Percentiles rank a stretch among this genome's conserved stretches.
phyloP scores from a whole-genome alignment of 352 stramenopile species.

The Pythium volutum region DNA sequence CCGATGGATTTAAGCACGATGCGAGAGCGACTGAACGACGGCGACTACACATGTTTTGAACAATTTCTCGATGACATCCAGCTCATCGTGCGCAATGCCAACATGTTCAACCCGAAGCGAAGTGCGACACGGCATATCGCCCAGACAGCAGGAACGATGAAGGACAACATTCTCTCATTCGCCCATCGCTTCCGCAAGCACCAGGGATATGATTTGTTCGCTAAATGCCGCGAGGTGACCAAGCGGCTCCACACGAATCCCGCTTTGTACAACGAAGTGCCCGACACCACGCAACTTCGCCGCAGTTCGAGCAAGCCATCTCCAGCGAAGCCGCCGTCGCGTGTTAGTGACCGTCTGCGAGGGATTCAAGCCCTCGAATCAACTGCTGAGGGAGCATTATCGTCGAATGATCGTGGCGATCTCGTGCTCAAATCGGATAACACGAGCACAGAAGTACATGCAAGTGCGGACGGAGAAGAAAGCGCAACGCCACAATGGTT shows the following conservation, averaged over 20 bases:
- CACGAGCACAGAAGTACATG: neutral
- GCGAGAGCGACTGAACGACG: conserved; percentile 86
- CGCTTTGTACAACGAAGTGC: conserved; percentile 33
- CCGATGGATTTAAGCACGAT: conserved; percentile 90
- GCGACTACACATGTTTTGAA: conserved; percentile 88
- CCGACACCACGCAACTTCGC: conserved; percentile 4
- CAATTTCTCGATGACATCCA: conserved; percentile 87
- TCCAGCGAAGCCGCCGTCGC: conserved; percentile 1
- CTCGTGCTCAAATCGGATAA: neutral
- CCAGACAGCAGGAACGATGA: conserved; percentile 80
- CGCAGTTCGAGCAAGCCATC: neutral
- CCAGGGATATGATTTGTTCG: conserved; percentile 88
- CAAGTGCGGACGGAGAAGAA: neutral
- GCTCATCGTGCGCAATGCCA: conserved; percentile 86
- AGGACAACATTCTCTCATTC: conserved; percentile 88
- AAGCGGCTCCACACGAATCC: conserved; percentile 56
- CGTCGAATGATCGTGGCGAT: neutral
- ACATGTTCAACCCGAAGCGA: conserved; percentile 86
- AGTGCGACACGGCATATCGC: conserved; percentile 73
- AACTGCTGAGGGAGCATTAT: neutral
- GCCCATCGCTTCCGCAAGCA: conserved; percentile 84
- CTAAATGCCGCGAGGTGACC: conserved; percentile 76
- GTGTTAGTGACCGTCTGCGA: conserved; percentile 23
- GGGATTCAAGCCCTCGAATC: conserved; percentile 21
- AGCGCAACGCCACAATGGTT: conserved; percentile 9